phyloP scores from a whole-genome alignment of 352 stramenopile genomes.

The Pythium oligandrum region DNA sequence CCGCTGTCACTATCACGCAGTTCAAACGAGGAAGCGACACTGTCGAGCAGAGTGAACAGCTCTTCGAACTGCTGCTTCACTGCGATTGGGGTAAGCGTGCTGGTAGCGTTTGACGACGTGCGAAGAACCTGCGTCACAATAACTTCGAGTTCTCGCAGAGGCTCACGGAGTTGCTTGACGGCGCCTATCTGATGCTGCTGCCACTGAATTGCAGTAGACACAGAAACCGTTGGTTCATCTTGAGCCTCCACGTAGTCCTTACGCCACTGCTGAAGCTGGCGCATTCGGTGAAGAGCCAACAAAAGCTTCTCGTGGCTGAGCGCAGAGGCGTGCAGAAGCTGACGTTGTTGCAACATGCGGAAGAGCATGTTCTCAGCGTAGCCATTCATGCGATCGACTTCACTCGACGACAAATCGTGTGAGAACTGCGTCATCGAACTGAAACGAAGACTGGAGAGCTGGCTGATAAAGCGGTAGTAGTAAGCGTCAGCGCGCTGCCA shows the following conservation, averaged over 20 bases:
- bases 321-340: conserved; percentile 62
- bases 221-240: conserved; percentile 22
- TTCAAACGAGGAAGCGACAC: conserved; percentile 17
- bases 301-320: conserved; percentile 74
- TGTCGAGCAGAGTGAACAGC: conserved; percentile 15
- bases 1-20: conserved; percentile 14
- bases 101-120: conserved; percentile 5
- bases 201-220: conserved; percentile 40
- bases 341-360: conserved; percentile 84
- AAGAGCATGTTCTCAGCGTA: conserved; percentile 90
- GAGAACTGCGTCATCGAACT: conserved; percentile 78
- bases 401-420: conserved; percentile 73
- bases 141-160: conserved; percentile 67
- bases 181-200: conserved; percentile 46
- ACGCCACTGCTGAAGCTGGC: conserved; percentile 16
- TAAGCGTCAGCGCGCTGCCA: conserved; percentile 85
- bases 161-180: conserved; percentile 36
- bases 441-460: conserved; percentile 76
- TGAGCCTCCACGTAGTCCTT: conserved; percentile 38
- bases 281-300: conserved; percentile 34
- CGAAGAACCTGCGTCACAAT: conserved; percentile 46
- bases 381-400: conserved; percentile 85
- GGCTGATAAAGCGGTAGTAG: conserved; percentile 86
- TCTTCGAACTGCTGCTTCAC: conserved; percentile 18
- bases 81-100: background rate